Evolutionary conservation across 768 basidiomycete genomes (phyloP).

Genomic region (Chalciporus piperatus): DNA sequence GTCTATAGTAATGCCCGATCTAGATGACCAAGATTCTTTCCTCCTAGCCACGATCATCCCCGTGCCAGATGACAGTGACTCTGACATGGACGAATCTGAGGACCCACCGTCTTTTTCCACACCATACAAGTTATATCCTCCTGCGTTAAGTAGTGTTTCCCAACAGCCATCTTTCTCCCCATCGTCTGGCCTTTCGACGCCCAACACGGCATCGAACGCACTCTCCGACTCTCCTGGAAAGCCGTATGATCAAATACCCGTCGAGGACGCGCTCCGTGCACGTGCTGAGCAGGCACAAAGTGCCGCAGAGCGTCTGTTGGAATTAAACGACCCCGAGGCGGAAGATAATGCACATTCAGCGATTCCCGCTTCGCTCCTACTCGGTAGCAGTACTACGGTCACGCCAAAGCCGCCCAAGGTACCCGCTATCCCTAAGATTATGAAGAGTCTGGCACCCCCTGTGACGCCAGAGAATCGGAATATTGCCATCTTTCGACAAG

Average conservation of each 20-base stretch:
- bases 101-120: conserved; percentile 74
- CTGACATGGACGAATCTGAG: conserved; percentile 53
- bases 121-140: conserved; percentile 52
- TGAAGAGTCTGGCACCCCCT: conserved; percentile 39
- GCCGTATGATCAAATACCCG: conserved; percentile 44
- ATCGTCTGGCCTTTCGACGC: conserved; percentile 48
- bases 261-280: conserved; percentile 84
- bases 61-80: conserved; percentile 73
- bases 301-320: conserved; percentile 83
- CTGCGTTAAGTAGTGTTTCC: conserved; percentile 38
- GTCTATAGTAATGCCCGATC: conserved; percentile 43
- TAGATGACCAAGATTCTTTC: conserved; percentile 55
- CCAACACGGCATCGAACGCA: conserved; percentile 53
- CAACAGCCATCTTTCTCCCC: conserved; percentile 52
- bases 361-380: conserved; percentile 53
- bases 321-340: conserved; percentile 80
- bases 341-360: conserved; percentile 50
- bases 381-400: conserved; percentile 37
- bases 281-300: conserved; percentile 93
- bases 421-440: conserved; percentile 33
- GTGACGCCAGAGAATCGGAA: conserved; percentile 65
- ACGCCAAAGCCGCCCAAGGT: conserved; percentile 40
- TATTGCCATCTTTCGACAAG: conserved; percentile 63
- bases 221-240: conserved; percentile 52
- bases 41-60: conserved; percentile 71